phyloP scores from a whole-genome alignment of 2,329 filamentous ascomycete genomes.

The Meredithiella fracta region DNA sequence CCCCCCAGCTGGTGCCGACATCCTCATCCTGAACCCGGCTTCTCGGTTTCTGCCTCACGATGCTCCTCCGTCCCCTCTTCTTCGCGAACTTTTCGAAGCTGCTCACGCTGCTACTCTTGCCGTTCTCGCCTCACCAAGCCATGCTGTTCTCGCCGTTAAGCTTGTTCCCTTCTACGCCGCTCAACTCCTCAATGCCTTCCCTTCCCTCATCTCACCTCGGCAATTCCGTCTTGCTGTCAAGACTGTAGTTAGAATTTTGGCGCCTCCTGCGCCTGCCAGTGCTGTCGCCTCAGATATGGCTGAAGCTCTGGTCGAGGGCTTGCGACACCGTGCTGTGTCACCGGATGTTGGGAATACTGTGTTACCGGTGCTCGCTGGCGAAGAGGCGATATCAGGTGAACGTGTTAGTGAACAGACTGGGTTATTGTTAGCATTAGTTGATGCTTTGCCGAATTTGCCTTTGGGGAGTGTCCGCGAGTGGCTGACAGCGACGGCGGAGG shows the following conservation, averaged over 20 bases:
- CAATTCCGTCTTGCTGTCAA: slow-evolving; percentile 84
- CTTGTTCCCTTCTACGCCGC: slow-evolving; percentile 74
- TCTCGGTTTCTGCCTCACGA: slow-evolving; percentile 49
- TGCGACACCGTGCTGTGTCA: slow-evolving; percentile 46
- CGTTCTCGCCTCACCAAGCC: slow-evolving; percentile 64
- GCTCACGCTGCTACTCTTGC: slow-evolving; percentile 72
- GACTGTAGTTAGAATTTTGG: slow-evolving; percentile 65
- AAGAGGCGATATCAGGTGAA: slow-evolving; percentile 16
- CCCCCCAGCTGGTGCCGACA: slow-evolving; percentile 49
- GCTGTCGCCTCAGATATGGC: slow-evolving; percentile 61
- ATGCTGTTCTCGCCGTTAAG: slow-evolving; percentile 50
- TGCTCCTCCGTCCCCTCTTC: slow-evolving; percentile 28
- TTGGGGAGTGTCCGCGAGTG: slow-evolving; percentile 60
- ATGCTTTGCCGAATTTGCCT: slow-evolving; percentile 59
- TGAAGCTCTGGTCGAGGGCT: slow-evolving; percentile 63
- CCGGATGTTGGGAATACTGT: slow-evolving; percentile 33
- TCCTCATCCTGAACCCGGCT: slow-evolving; percentile 57
- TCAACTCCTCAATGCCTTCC: slow-evolving; percentile 64
- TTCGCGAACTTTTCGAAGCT: slow-evolving; percentile 59
- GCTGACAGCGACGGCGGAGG: slow-evolving; percentile 53
- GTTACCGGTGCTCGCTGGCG: slow-evolving; percentile 20
- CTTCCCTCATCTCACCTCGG: slow-evolving; percentile 57
- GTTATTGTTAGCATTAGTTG: slow-evolving; percentile 59
- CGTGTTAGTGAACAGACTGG: slow-evolving; percentile 62
- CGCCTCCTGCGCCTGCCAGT: slow-evolving; percentile 61